Base-by-base conservation (phyloP, 495 filamentous ascomycete species). In the Physcia stellaris region DNA sequence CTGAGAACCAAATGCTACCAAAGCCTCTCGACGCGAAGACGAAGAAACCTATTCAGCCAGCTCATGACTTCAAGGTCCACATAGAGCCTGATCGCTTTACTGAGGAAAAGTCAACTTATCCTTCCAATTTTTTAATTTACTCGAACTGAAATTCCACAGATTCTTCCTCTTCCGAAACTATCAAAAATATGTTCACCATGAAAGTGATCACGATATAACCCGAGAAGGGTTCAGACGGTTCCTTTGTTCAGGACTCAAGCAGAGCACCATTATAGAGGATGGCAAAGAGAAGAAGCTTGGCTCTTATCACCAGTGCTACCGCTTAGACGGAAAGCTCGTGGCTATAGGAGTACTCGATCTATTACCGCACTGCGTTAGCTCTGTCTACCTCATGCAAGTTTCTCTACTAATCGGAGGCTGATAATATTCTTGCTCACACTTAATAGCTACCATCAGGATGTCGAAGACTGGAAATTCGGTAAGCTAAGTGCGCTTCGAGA, bases 251-350 rank as follows among this genome's bases (percentile, higher is more conserved):
- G 85, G 90, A 0, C 54, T 98, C 21, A 63, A 59, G 23, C 68
- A 71, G 21, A 66, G 54, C 13, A 69, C 61, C 2, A 37, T 57
- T 7, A 59, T 55, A 6, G 45, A 54, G 4, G 47, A 64, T 18
- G 69, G 67, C 13, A 52, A 45, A 35, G 66, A 70, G 37, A 73
- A 76, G 37, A 67, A 67, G 48, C 60, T 92, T 2, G 90, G 90
- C 6, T 88, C 83, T n/a, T 95, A 76, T 59, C 90, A 98, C 53
- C 87, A 94, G 56, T 90, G 83, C 61, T 94, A 98, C 58, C 73
- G 90, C 21, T 63, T 98, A 18, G 86, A 95, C 57, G 90, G 86
- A 13, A 69, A 77, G 37, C 69, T 98, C 24, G 75, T 96, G 24
- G 90, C 90, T 12, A 71, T 98, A 38, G 82, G 80, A 2, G 86